Conservation (phyloP, 768 basidiomycete species). For the Pleurotus citrinopileatus region DNA sequence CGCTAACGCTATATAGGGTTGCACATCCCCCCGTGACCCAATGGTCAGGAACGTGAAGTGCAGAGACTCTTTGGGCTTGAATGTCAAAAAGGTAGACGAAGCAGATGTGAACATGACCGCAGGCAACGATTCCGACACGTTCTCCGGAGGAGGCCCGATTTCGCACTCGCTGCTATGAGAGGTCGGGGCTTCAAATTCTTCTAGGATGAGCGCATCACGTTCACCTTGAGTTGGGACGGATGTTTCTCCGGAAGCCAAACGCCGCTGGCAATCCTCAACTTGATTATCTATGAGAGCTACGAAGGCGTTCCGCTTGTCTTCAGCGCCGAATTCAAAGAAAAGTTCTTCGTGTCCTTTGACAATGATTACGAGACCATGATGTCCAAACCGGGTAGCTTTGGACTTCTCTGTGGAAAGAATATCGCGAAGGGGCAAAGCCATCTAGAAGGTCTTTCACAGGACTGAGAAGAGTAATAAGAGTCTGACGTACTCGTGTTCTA, state of each 20-base stretch:
- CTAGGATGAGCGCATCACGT: conserved; percentile 75
- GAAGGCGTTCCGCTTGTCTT: conserved; percentile 79
- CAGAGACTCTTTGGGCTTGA: conserved; percentile 84
- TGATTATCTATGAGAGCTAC: conserved; percentile 73
- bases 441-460: conserved; percentile 45
- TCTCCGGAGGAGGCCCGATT: conserved; percentile 47
- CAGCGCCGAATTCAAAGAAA: conserved; percentile 90
- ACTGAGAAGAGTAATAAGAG: neutral
- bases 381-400: conserved; percentile 86
- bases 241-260: conserved; percentile 42
- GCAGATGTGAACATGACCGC: conserved; percentile 96
- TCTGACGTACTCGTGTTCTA: conserved; percentile 72
- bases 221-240: conserved; percentile 47
- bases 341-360: conserved; percentile 96
- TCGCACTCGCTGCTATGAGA: conserved; percentile 36
- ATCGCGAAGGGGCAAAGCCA: conserved; percentile 92
- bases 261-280: conserved; percentile 66
- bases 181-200: conserved; percentile 70
- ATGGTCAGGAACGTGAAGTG: conserved; percentile 95
- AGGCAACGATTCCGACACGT: conserved; percentile 67
- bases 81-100: conserved; percentile 95
- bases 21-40: conserved; percentile 95
- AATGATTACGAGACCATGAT: conserved; percentile 85
- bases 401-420: conserved; percentile 81
- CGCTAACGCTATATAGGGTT: conserved; percentile 95